Percentiles rank a stretch among this genome's conserved stretches.
Conservation (phyloP, 164 flowering plant species). For the Nymphaea thermarum region DNA sequence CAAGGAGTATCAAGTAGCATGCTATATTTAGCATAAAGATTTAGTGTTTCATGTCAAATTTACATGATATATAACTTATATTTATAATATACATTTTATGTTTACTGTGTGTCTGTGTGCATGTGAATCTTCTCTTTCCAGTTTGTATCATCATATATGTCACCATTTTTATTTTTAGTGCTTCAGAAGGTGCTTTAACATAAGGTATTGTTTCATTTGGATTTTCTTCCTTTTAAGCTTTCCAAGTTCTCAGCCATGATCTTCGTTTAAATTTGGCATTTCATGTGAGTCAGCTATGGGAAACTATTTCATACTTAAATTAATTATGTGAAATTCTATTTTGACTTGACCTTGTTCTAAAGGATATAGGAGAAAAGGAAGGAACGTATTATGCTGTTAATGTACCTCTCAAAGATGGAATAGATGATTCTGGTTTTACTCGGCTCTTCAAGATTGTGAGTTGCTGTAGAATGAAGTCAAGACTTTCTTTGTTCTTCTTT, state of each 20-base stretch:
- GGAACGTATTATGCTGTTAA: conserved; percentile 92
- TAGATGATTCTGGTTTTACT: conserved; percentile 84
- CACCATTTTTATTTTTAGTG: too few relatives aligned
- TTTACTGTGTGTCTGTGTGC: too few relatives aligned
- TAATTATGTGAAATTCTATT: background rate
- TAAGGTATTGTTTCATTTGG: too few relatives aligned
- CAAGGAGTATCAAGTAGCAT: too few relatives aligned
- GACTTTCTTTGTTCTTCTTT: too few relatives aligned
- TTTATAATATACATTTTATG: too few relatives aligned
- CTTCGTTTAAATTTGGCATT: background rate
- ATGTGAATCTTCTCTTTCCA: too few relatives aligned
- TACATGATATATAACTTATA: too few relatives aligned
- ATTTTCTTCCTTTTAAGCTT: background rate
- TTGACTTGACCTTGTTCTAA: conserved; percentile 14
- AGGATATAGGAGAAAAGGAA: conserved; percentile 97
- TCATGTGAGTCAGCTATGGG: background rate
- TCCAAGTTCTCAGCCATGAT: background rate
- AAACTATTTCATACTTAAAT: background rate
- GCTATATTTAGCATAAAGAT: too few relatives aligned
- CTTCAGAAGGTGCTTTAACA: too few relatives aligned
- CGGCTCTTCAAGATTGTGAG: conserved; percentile 86
- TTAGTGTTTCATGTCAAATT: too few relatives aligned
- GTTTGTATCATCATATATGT: too few relatives aligned
- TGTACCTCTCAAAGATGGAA: conserved; percentile 96
- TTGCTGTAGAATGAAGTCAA: conserved; percentile 2